Percentiles rank a stretch among this genome's conserved stretches.
phyloP scores from a whole-genome alignment of 2,329 filamentous ascomycete species.

The Penicillium sp. region DNA sequence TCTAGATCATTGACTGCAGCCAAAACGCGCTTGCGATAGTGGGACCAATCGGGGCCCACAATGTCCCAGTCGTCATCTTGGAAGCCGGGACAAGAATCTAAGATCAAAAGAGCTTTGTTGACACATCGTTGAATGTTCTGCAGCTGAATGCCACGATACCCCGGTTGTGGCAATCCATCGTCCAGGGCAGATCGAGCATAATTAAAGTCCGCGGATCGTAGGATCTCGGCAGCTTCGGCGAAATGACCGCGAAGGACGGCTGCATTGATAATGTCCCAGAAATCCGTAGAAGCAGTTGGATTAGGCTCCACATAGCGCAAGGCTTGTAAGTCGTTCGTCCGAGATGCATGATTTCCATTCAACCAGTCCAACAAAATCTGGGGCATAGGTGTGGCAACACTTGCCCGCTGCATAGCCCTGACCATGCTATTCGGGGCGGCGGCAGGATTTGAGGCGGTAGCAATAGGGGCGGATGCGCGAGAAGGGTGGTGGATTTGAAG shows the following conservation, averaged over 20 bases:
- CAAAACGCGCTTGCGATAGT: slow-evolving; percentile 71
- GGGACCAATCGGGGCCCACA: slow-evolving; percentile 70
- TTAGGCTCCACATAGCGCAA: slow-evolving; percentile 62
- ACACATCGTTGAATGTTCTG: slow-evolving; percentile 69
- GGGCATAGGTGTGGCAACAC: slow-evolving; percentile 53
- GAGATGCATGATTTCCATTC: slow-evolving; percentile 65
- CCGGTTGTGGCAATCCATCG: slow-evolving; percentile 57
- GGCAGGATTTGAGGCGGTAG: slow-evolving; percentile 20
- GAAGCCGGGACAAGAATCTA: slow-evolving; percentile 67
- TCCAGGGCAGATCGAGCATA: slow-evolving; percentile 60
- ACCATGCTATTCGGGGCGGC: slow-evolving; percentile 28
- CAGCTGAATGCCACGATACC: slow-evolving; percentile 71
- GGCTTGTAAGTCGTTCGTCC: slow-evolving; percentile 59
- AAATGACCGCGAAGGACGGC: slow-evolving; percentile 71
- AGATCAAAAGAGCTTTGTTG: slow-evolving; percentile 59
- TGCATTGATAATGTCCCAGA: slow-evolving; percentile 79
- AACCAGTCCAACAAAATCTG: slow-evolving; percentile 80
- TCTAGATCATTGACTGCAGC: slow-evolving; percentile 65
- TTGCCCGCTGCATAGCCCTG: slow-evolving; percentile 23
- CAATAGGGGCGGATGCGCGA: slow-evolving; percentile 24
- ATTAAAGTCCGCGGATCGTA: slow-evolving; percentile 72
- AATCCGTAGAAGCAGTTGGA: slow-evolving; percentile 68
- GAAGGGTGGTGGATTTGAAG: slow-evolving; percentile 71
- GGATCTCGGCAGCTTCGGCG: slow-evolving; percentile 57
- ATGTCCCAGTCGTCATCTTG: slow-evolving; percentile 69